phyloP scores from a whole-genome alignment of 1,139 yeast genomes.

The Zygoascus sp. region DNA sequence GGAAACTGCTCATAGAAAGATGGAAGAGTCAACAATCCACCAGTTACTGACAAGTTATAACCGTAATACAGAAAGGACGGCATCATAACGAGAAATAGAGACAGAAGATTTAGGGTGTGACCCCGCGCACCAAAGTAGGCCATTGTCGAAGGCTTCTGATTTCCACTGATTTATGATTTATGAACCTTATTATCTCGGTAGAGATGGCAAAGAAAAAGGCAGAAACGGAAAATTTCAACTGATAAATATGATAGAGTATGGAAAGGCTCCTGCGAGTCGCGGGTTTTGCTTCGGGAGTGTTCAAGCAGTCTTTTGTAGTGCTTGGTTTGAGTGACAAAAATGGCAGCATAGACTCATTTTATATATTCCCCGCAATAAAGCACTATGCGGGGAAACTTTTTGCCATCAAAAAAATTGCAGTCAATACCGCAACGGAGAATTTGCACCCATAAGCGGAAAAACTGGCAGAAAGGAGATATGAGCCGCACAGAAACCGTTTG shows the following conservation, averaged over 20 bases:
- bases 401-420: not conserved
- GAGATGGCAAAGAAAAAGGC: too few species aligned
- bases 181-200: too few species aligned
- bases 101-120: constrained; percentile 14
- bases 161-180: too few species aligned
- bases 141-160: not conserved
- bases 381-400: not conserved
- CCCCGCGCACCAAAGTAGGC: constrained; percentile 16
- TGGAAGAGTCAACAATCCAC: constrained; percentile 40
- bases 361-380: not conserved
- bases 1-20: constrained; percentile 42
- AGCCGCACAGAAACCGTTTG: not conserved
- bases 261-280: too few species aligned
- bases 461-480: not conserved
- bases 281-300: too few species aligned
- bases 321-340: not conserved
- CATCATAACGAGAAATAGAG: constrained; percentile 16
- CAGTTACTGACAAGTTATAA: constrained; percentile 50
- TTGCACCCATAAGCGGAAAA: not conserved
- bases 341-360: not conserved
- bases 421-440: not conserved
- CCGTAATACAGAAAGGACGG: constrained; percentile 35
- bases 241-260: too few species aligned
- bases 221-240: too few species aligned
- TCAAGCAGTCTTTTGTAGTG: too few species aligned